A percentile compares a stretch with the other conserved stretches of the same genome.
These are phyloP conservation scores for Myrica gale DNA, from an alignment of 306 rosid species.

Conservation along the genomic window DNA sequence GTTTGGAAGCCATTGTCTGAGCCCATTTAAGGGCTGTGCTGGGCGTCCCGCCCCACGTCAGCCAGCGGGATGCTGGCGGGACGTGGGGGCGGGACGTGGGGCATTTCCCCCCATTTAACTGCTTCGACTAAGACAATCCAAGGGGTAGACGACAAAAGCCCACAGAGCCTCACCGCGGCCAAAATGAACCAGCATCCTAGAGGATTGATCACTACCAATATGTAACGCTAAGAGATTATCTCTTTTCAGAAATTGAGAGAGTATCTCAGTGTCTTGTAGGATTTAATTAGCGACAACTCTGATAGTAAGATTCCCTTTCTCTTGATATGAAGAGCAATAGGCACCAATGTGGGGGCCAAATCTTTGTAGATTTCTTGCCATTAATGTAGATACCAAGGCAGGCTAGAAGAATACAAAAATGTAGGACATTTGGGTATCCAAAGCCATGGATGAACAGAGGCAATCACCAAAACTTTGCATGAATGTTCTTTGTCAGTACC, in stretches of 20 bases:
- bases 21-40: not conserved
- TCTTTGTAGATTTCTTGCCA: slow-evolving; percentile 27
- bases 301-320: not conserved
- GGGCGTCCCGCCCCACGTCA: too few relatives aligned
- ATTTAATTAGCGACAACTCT: slow-evolving; percentile 21
- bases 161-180: not conserved
- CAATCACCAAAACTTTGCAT: not conserved
- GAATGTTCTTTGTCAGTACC: slow-evolving; percentile 16
- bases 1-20: not conserved
- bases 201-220: too few relatives aligned
- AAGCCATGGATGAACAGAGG: slow-evolving; percentile 22
- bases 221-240: not conserved
- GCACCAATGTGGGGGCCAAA: slow-evolving; percentile 1
- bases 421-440: slow-evolving; percentile 33
- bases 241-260: not conserved
- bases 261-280: slow-evolving; percentile 8
- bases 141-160: not conserved
- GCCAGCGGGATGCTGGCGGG: too few relatives aligned
- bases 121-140: not conserved
- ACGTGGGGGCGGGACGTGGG: too few relatives aligned
- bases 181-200: not conserved
- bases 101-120: not conserved
- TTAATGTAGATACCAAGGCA: slow-evolving; percentile 20
- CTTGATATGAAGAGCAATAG: not conserved
- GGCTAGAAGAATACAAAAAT: slow-evolving; percentile 35